Base-by-base conservation (phyloP, 257 asterid species). In the Nicotiana obtusifolia region DNA sequence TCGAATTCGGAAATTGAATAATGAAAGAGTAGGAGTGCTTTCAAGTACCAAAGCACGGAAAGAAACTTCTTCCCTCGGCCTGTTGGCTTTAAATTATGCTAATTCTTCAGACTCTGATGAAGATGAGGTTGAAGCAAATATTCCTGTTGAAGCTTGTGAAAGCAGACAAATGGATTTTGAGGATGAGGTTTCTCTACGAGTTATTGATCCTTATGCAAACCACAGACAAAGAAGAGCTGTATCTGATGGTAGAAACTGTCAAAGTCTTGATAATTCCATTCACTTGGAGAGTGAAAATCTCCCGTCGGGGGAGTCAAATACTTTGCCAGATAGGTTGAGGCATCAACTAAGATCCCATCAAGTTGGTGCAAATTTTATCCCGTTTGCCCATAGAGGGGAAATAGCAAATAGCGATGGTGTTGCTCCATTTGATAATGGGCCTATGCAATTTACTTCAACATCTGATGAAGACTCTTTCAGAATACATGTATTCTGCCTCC, bases 401-500 rank as follows among this genome's bases (percentile, higher is more conserved):
- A 85, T 83, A 68, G 49, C 85, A 56, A 81, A 57, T 56, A 80
- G 83, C 76, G 66, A 80, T 77, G 86, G 79, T 83, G 84, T 68
- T 62, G 77, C 85, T 83, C 85, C 84, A 24, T 47, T 83, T 56
- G 89, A 84, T 78, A 84, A 76, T 85, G 80, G 78, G 47, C 31
- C 73, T 62, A 82, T 78, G 33, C 84, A 89, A 75, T 84, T 86
- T 78, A 16, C 91, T 69, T 47, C 89, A 26, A 88, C 86, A 84
- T 86, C 92, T 33, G 93, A 94, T 81, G 98, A 89, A 81, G 98
- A 96, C 84, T 91, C 97, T 88, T 93, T 93, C 82, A 90, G 98
- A 76, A 90, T 89, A 90, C 99, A 96, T 80, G 94, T 96, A 78
- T 96, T 96, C 89, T 96, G 99, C 84, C 99, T 96, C 76, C 90